Evolutionary conservation across 2,329 filamentous ascomycete species (phyloP), one percentile per base, ranked within the genome.

Genomic region (Emericellopsis atlantica): DNA sequence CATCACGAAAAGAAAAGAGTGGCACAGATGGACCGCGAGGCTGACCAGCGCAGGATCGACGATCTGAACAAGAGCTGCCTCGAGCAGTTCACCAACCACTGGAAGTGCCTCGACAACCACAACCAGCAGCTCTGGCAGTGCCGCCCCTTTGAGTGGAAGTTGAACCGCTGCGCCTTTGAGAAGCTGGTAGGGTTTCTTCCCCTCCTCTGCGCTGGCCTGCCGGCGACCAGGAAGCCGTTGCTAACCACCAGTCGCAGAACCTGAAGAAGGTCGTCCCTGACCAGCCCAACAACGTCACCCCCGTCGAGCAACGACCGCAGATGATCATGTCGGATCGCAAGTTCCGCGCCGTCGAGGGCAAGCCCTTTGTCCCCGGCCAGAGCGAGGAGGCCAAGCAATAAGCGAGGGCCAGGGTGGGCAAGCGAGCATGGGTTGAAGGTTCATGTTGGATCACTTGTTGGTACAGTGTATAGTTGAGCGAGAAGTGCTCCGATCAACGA

Each of bases 101-200:
- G 89, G 88, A 74, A 86, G 55, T 98, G 92, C 58, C 74, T 98
- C 44, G 92, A 98, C 58, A 82, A 94, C 69, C 89, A 93, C 70
- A 98, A 98, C 72, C 92, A 98, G 58, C 86, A 95, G 66, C 70
- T 96, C 45, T 98, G 87, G 84, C 87, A 96, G 58, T 98, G 92
- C 70, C 79, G 92, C 54, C 80, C 79, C 55, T 71, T 76, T 48
- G 92, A 98, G 72, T 81, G 86, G 76, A 81, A 81, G 59, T 70
- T 98, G 54, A 98, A 95, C 73, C 83, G 81, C 67, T 98, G 92
- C 65, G 89, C 95, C 38, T 96, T 84, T 59, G 82, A 95, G 51
- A 96, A 95, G 61, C 65, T 98, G 69, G 92, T 98, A 71, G 46
- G 84, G 71, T 10, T 14, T 14, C 16, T 14, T 14, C 16, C 10